Evolutionary conservation across 768 basidiomycete genomes (phyloP), one percentile per base, ranked within the genome.

Genomic region (Hypholoma fasciculare): DNA sequence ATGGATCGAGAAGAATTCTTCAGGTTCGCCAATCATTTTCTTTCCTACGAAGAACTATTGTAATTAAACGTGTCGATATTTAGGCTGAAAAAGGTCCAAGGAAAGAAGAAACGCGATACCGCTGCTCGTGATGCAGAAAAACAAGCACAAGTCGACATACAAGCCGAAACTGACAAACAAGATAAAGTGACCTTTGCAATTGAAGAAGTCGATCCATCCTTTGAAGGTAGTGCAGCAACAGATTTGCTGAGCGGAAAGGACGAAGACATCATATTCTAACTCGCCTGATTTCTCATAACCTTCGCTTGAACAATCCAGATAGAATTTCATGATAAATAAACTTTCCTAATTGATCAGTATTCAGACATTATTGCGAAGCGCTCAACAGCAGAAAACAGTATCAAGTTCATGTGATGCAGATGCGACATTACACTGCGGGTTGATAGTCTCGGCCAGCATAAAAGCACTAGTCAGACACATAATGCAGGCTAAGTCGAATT

Each of bases 1-100:
- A 98, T 97, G 95, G 97, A 99, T 74, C 84, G 94, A 61, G 92
- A 94, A 69, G 92, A 94, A 67, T 94, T 94, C 76, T 94, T 96
- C 78, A 82, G 94, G 93, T 88, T 40, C 44, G 30, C 30, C 30
- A 34, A 7, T 34, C 30, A 34, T 34, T 34, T 34, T 9, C 30
- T 34, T 34, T 34, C 30, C 80, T 65, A 27, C 34, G 49, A 17
- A 12, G 40, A 55, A 39, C 5, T 27, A 39, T 42, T 23, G 23
- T 23, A 23, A 4, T 30, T 12, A 27, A 1, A n/a, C 8, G 12
- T 39, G 27, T 26, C 8, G 13, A 40, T 20, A 42, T 48, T 50
- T 50, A 40, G 96, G 67, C 75, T 98, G 64, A 98, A 98, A 77
- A 96, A 97, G 71, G 94, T 97, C 1, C 95, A 98, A 71, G 93